Percentiles rank a stretch among this genome's conserved stretches.
Conservation (phyloP, 108 stramenopile genomes). For the Poteriospumella lacustris region DNA sequence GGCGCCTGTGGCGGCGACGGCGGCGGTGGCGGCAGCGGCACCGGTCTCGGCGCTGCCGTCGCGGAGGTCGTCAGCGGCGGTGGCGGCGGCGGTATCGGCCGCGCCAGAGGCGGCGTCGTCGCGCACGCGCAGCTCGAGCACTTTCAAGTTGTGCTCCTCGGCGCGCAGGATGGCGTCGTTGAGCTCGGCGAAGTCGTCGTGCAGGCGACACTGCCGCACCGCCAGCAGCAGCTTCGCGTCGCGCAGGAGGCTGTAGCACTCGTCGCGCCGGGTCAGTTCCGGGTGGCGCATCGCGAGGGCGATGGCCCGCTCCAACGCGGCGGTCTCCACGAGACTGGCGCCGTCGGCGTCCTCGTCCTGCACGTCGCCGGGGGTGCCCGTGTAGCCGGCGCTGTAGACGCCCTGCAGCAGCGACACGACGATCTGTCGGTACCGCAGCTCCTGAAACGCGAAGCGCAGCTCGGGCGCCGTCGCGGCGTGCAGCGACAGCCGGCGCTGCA, state of each 20-base stretch:
- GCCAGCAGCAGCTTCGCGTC: slow-evolving; percentile 9
- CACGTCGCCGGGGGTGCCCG: slow-evolving; percentile 4
- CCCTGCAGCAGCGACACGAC: not conserved
- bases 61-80: too few relatives aligned
- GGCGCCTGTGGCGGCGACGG: too few relatives aligned
- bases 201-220: not conserved
- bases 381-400: not conserved
- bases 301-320: not conserved
- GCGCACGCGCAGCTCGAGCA: too few relatives aligned
- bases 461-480: too few relatives aligned
- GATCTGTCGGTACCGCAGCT: not conserved
- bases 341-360: not conserved
- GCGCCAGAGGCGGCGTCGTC: too few relatives aligned
- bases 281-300: too few relatives aligned
- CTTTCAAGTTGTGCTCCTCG: not conserved
- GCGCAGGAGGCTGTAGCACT: not conserved
- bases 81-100: too few relatives aligned
- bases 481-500: too few relatives aligned
- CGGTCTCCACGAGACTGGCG: not conserved
- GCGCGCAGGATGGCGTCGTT: not conserved
- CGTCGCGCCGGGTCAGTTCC: too few relatives aligned
- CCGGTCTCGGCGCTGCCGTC: too few relatives aligned
- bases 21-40: too few relatives aligned
- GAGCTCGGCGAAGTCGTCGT: not conserved
- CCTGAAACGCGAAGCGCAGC: not conserved